These are phyloP conservation scores for Saturnispora quitensis DNA, from an alignment of 805 yeast species.

Conservation along the genomic window DNA sequence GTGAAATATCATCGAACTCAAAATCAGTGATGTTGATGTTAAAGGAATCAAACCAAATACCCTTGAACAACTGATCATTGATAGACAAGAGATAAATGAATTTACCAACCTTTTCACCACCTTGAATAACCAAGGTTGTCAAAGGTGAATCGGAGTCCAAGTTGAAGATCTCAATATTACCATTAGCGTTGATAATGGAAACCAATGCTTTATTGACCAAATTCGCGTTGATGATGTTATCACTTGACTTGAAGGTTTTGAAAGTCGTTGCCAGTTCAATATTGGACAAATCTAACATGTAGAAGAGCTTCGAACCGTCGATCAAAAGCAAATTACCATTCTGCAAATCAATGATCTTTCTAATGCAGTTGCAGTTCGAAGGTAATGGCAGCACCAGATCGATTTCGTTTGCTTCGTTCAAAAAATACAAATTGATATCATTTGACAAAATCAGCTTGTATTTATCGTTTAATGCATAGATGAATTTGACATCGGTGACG, in stretches of 20 bases:
- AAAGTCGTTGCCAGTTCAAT: slow-evolving; percentile 21
- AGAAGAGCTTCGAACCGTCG: slow-evolving; percentile 1
- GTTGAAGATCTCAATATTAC: slow-evolving; percentile 21
- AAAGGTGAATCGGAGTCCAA: slow-evolving; percentile 4
- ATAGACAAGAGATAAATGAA: slow-evolving; percentile 7
- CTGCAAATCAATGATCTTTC: neutral
- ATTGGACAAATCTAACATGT: slow-evolving; percentile 20
- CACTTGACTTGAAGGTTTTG: slow-evolving; percentile 24
- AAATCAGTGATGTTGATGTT: slow-evolving; percentile 21
- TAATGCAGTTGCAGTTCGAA: neutral
- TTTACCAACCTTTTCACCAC: slow-evolving; percentile 14
- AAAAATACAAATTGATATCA: slow-evolving; percentile 3
- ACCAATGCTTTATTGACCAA: slow-evolving; percentile 5
- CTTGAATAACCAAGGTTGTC: slow-evolving; percentile 9
- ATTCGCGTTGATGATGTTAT: slow-evolving; percentile 7
- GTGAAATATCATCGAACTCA: slow-evolving; percentile 27
- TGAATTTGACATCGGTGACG: slow-evolving; percentile 12
- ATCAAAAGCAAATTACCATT: neutral
- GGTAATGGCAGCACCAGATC: slow-evolving; percentile 13
- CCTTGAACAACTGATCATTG: slow-evolving; percentile 11
- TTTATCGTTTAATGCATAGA: neutral
- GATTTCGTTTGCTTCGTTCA: slow-evolving; percentile 6
- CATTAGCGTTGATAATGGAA: slow-evolving; percentile 4
- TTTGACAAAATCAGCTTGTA: slow-evolving; percentile 8
- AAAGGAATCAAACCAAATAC: slow-evolving; percentile 23